Base-by-base conservation (phyloP, 2,329 filamentous ascomycete species). In the Sporothrix inflata region DNA sequence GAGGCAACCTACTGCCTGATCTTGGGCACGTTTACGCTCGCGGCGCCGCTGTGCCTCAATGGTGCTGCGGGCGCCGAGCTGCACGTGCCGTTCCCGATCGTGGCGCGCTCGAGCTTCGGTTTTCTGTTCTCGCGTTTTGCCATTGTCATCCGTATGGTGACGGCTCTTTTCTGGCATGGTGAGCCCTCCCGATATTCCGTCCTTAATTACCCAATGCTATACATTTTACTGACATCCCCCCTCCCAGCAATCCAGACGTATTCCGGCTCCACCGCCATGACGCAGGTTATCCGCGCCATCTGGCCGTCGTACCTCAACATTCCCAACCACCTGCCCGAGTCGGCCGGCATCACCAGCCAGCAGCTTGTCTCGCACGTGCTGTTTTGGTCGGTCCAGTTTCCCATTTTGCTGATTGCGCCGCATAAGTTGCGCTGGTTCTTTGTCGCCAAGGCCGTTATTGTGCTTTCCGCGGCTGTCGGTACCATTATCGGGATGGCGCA, bases 11-110 rank as follows among this genome's bases (percentile, higher is more conserved):
- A 79, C 30, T 78, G 79, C 47, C 88, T 85, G 75, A 74, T 84
- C 66, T 86, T 91, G 16, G 90, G 90, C 49, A 85, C 86, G 16
- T 82, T 86, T 16, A 89, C 88, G 74, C 87, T 89, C 34, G 85
- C 87, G 4, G 84, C 89, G 21, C 80, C 83, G 11, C 81, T 85
- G 76, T 81, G 83, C 5, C 78, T 85, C 34, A 84, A 85, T 74
- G 83, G 83, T 42, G 81, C 82, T 6, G 82, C 83, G 63, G 83
- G 83, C 19, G 82, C 83, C 4, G 80, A 80, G 61, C 77, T 84
- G 4, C 84, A 85, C 70, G 80, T 84, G 16, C 83, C 83, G 3
- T 85, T 85, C 75, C 81, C 83, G 30, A 75, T 78, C 4, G 70
- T 70, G 24, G 65, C 65, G 1, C 69, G 73, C 11, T 76, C 79